phyloP scores from a whole-genome alignment of 345 rosid genomes.

The Eutrema japonicum region DNA sequence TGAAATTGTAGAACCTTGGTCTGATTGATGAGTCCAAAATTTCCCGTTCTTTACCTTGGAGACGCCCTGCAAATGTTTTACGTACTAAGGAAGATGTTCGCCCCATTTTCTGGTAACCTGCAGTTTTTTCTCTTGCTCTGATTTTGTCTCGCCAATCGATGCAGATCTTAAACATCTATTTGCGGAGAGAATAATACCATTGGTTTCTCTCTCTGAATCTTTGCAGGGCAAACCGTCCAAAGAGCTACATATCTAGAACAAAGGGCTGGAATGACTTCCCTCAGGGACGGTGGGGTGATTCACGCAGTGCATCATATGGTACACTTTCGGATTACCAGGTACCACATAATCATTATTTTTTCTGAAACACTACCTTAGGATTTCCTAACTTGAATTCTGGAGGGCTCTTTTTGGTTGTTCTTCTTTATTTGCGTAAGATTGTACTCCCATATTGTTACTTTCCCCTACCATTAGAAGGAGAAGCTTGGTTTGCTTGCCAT shows the following conservation, averaged over 20 bases:
- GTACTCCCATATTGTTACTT: not conserved
- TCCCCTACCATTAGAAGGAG: not conserved
- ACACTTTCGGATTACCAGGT: slow-evolving; percentile 91
- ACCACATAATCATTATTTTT: not conserved
- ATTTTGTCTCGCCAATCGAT: not conserved
- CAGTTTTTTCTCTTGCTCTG: slow-evolving; percentile 28
- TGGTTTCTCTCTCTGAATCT: slow-evolving; percentile 28
- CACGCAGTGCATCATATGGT: slow-evolving; percentile 86
- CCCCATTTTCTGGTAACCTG: slow-evolving; percentile 85
- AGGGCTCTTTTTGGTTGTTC: not conserved
- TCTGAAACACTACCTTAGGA: not conserved
- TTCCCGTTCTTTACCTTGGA: slow-evolving; percentile 84
- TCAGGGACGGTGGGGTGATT: slow-evolving; percentile 91
- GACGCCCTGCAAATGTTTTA: slow-evolving; percentile 86
- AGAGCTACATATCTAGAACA: slow-evolving; percentile 93
- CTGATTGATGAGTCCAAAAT: slow-evolving; percentile 89
- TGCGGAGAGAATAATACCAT: slow-evolving; percentile 16
- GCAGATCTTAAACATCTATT: slow-evolving; percentile 1
- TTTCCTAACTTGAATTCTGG: not conserved
- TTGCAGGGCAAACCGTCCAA: slow-evolving; percentile 97
- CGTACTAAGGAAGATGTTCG: slow-evolving; percentile 95
- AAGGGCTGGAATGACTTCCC: slow-evolving; percentile 93
- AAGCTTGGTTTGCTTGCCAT: slow-evolving; percentile 13
- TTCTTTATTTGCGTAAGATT: not conserved
- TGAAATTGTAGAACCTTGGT: slow-evolving; percentile 80